Percentiles rank a stretch among this genome's conserved stretches.
These are phyloP conservation scores for Wallacemonas sp. DNA, from an alignment of 208 protist genomes.

Conservation along the genomic window DNA sequence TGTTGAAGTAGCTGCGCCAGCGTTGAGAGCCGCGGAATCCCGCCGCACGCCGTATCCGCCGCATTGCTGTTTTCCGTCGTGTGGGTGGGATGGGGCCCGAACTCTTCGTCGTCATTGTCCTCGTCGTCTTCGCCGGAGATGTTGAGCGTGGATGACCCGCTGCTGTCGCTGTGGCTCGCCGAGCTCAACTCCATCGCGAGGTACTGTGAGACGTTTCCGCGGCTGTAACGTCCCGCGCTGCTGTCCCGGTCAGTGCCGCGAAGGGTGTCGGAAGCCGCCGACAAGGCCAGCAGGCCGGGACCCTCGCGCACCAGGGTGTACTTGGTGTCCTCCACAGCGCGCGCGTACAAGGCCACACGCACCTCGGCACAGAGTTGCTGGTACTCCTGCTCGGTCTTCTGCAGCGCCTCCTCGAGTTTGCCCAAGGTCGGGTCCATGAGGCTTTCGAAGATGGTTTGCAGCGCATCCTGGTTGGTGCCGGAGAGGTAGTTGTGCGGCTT, in stretches of 20 bases:
- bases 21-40: conserved; percentile 17
- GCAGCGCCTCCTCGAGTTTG: conserved; percentile 44
- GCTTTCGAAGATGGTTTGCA: conserved; percentile 74
- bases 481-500: conserved; percentile 55
- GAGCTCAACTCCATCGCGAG: conserved; percentile 1
- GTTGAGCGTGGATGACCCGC: conserved; percentile 2
- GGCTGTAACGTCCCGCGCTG: background rate
- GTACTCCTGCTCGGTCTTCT: conserved; percentile 38
- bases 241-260: background rate
- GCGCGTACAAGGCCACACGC: conserved; percentile 54
- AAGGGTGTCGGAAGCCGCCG: background rate
- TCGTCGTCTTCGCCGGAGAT: conserved; percentile 4
- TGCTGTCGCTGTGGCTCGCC: background rate
- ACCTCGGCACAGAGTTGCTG: conserved; percentile 73
- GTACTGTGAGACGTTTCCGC: background rate
- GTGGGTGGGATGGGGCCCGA: too few species aligned
- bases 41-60: conserved; percentile 19
- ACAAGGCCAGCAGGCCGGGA: background rate
- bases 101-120: conserved; percentile 7
- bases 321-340: background rate
- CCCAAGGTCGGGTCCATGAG: conserved; percentile 68
- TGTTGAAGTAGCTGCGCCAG: conserved; percentile 11
- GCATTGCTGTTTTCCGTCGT: too few species aligned
- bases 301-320: background rate
- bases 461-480: conserved; percentile 34